phyloP scores from a whole-genome alignment of 192 early-diverging fungal species.

The Pilobolus umbonatus region DNA sequence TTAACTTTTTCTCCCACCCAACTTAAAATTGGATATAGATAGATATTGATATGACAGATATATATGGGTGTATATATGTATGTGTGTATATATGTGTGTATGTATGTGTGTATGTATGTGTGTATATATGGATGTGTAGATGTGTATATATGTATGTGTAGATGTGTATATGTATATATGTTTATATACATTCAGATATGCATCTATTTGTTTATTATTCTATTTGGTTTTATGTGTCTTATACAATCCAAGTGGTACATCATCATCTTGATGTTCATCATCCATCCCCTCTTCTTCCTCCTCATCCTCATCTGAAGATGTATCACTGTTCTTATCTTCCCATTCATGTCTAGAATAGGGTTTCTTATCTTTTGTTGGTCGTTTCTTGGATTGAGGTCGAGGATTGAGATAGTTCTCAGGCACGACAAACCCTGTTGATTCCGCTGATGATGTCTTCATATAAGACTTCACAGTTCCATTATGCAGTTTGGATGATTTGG shows the following conservation, averaged over 20 bases:
- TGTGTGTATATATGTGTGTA: too few relatives aligned
- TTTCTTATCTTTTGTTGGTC: neutral
- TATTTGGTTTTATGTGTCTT: slow-evolving; percentile 1
- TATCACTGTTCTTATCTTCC: neutral
- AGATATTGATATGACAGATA: too few relatives aligned
- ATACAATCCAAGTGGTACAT: slow-evolving; percentile 18
- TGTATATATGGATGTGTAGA: too few relatives aligned
- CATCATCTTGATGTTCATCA: slow-evolving; percentile 3
- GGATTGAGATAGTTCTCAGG: slow-evolving; percentile 25
- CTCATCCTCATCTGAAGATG: slow-evolving; percentile 9
- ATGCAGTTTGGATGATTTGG: neutral
- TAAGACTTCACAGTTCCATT: neutral
- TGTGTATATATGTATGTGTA: too few relatives aligned
- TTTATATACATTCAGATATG: too few relatives aligned
- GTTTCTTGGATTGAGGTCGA: neutral
- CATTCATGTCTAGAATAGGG: too few relatives aligned
- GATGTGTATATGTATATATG: too few relatives aligned
- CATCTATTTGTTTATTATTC: neutral
- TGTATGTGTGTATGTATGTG: too few relatives aligned
- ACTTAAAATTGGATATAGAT: too few relatives aligned
- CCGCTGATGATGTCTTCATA: neutral
- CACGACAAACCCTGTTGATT: slow-evolving; percentile 27
- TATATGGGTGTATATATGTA: too few relatives aligned
- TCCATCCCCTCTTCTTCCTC: neutral
- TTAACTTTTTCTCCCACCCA: too few relatives aligned